Base-by-base conservation (phyloP, 768 basidiomycete species). In the Naganishia friedmannii region DNA sequence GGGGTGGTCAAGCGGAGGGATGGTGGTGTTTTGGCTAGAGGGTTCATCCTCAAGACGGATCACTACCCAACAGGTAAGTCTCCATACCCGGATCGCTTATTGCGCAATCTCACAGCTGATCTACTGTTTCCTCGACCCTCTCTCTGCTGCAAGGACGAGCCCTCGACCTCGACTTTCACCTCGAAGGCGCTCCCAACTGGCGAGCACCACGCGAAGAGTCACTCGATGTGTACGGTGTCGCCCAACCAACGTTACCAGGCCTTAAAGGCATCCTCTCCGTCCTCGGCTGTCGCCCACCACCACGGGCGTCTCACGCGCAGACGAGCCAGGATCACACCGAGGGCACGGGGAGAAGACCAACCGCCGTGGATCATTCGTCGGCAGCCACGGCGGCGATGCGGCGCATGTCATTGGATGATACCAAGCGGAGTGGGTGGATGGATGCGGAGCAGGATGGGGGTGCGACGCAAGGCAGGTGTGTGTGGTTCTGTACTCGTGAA, bases 401-500 rank as follows among this genome's bases (percentile, higher is more conserved):
- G 34, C 53, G 53, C 12, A n/a, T 26, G 67, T 53, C 67, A 9
- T 31, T 48, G 67, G 45, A 48, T 37, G 54, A 31, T 37, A n/a
- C 19, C 10, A 66, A 34, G 71, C 55, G 42, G 3, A 68, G 51
- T 54, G 32, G 56, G 26, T 54, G 31, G 66, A 37, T 28, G 60
- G 72, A 48, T 34, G 9, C 53, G 19, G 42, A 53, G 34, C 51
- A 56, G 12, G 69, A 70, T 8, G 7, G 21, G 3, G 51, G 29
- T 15, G n/a, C 53, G 48, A 23, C 45, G 9, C 21, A 88, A 13
- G 87, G 89, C 2, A 89, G 88, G 75, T 91, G 91, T 3, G 88
- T 95, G 32, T 99, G 93, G 93, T 92, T 98, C 81, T 96, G 90
- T 32, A 96, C 95, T 15, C 86, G 96, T 74, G 96, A 99, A 81